Evolutionary conservation across 441 rosid genomes (phyloP).

Genomic region (Gossypium aridum): DNA sequence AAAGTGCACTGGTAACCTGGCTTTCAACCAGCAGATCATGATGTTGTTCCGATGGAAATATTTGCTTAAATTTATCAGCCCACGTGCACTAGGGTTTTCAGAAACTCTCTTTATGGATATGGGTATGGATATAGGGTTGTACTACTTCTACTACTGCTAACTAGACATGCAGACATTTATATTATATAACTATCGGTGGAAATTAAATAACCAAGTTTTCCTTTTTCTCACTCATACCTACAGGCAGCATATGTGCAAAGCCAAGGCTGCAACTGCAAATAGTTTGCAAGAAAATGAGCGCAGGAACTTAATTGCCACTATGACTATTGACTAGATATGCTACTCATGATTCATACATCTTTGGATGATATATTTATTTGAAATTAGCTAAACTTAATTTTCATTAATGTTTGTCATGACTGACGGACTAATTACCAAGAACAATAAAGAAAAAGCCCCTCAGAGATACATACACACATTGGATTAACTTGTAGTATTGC

Average conservation of each 20-base stretch:
- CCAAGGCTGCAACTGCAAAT: constrained; percentile 2
- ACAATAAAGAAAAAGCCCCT: neutral
- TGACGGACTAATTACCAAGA: neutral
- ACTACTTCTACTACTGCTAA: neutral
- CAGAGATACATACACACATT: neutral
- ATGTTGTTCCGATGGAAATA: neutral
- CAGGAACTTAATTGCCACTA: neutral
- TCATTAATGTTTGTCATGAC: neutral
- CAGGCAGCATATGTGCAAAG: neutral
- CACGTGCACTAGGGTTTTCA: neutral
- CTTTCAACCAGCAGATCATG: neutral
- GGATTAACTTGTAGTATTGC: neutral
- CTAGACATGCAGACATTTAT: neutral
- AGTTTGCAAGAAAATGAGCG: neutral
- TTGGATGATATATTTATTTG: neutral
- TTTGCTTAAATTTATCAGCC: neutral
- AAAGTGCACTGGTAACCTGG: neutral
- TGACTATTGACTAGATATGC: neutral
- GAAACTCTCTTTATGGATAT: neutral
- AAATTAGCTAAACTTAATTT: neutral
- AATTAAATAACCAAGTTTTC: neutral
- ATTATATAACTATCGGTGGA: neutral
- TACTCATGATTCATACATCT: neutral
- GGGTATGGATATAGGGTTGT: neutral
- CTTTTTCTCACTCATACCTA: neutral